Percentiles rank a stretch among this genome's conserved stretches.
Conservation (phyloP, 805 yeast species). For the Saturnispora besseyi region DNA sequence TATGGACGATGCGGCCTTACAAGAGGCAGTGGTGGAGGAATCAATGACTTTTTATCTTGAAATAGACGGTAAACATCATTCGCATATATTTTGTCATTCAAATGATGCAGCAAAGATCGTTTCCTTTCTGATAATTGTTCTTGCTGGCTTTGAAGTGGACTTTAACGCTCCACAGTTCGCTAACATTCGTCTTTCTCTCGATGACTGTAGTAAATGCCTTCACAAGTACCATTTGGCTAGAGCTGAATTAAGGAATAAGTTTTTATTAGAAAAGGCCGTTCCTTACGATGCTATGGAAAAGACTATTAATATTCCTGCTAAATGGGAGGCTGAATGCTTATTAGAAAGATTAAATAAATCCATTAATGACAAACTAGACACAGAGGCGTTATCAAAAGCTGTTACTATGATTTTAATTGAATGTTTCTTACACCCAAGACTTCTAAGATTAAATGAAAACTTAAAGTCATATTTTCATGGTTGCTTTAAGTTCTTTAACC, state of each 20-base stretch:
- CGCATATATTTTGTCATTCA: constrained; percentile 20
- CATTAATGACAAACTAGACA: constrained; percentile 17
- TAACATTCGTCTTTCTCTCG: constrained; percentile 27
- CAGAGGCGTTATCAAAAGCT: constrained; percentile 8
- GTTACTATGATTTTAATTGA: constrained; percentile 33
- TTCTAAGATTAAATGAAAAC: constrained; percentile 32
- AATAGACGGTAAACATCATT: constrained; percentile 28
- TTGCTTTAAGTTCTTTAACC: constrained; percentile 23
- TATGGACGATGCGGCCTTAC: constrained; percentile 26
- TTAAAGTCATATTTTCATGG: constrained; percentile 32
- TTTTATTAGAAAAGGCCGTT: constrained; percentile 38
- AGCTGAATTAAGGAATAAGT: constrained; percentile 41
- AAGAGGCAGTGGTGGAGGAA: constrained; percentile 29
- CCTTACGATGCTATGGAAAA: constrained; percentile 17
- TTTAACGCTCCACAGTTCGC: constrained; percentile 27
- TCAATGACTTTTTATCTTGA: constrained; percentile 23
- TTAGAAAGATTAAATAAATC: constrained; percentile 12
- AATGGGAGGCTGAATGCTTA: constrained; percentile 22
- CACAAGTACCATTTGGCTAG: constrained; percentile 44
- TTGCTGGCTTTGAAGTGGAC: constrained; percentile 14
- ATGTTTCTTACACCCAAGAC: constrained; percentile 44
- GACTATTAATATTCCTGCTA: constrained; percentile 18
- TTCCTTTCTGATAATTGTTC: constrained; percentile 10
- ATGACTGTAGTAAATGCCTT: constrained; percentile 47
- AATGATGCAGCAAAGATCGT: constrained; percentile 7